These are phyloP conservation scores for Inga leiocalycina DNA, from an alignment of 306 rosid genomes.

Conservation along the genomic window DNA sequence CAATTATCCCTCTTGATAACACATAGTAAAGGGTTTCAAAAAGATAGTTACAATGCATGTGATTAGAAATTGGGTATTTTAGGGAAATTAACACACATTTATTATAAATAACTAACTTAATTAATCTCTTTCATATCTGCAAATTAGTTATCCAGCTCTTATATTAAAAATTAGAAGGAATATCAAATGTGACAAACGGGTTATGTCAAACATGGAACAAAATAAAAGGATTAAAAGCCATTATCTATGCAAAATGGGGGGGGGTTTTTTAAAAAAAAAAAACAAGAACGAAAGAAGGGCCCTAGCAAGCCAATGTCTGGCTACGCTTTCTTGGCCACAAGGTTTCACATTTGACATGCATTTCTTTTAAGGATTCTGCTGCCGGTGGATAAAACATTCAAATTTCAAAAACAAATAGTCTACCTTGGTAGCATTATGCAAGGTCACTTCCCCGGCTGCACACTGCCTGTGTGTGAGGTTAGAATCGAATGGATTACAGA, in stretches of 20 bases:
- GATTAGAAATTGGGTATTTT: no score
- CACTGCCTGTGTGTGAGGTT: conserved; percentile 49
- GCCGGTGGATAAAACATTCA: not conserved
- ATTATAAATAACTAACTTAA: no score
- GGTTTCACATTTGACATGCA: not conserved
- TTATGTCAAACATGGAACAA: not conserved
- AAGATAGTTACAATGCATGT: no score
- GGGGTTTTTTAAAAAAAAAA: no score
- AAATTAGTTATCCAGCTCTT: no score
- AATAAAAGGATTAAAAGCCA: no score
- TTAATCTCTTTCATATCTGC: no score
- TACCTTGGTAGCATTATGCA: conserved; percentile 53
- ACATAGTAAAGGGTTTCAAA: no score
- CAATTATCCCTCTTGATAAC: no score
- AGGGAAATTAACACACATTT: no score
- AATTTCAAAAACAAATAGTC: not conserved
- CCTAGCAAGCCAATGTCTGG: not conserved
- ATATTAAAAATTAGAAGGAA: no score
- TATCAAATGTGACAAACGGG: not conserved
- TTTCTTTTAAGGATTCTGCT: not conserved
- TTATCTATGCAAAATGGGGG: no score
- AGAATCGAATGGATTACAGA: conserved; percentile 65
- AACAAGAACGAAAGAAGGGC: not conserved
- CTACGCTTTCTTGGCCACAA: not conserved
- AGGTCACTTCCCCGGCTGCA: conserved; percentile 48